Percentiles rank a stretch among this genome's conserved stretches.
Conservation (phyloP, 805 yeast species). For the Schizosaccharomyces japonicus region DNA sequence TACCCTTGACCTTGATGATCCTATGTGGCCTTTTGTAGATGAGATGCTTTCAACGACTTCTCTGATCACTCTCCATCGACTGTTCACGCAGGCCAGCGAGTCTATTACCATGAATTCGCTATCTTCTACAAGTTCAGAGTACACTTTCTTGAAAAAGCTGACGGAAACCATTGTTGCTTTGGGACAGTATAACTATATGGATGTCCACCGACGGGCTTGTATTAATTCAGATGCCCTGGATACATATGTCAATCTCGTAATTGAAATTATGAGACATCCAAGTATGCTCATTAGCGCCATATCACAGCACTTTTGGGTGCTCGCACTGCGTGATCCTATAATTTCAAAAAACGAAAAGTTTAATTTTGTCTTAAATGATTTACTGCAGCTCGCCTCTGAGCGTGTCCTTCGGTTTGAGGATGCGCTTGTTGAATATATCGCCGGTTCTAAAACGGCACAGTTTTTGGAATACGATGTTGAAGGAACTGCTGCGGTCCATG, state of each 20-base stretch:
- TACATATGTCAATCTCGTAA: constrained; percentile 47
- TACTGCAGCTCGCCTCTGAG: constrained; percentile 54
- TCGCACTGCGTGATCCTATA: constrained; percentile 61
- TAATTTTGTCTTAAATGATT: constrained; percentile 32
- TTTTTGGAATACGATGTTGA: constrained; percentile 74
- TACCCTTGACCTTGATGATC: constrained; percentile 37
- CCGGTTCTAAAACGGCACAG: constrained; percentile 13
- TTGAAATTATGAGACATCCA: constrained; percentile 60
- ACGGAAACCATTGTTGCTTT: constrained; percentile 82
- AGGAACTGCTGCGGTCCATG: constrained; percentile 50
- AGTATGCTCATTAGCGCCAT: constrained; percentile 77
- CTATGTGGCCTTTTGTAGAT: constrained; percentile 58
- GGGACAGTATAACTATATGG: constrained; percentile 43
- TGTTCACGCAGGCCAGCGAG: constrained; percentile 26
- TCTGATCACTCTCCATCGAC: constrained; percentile 39
- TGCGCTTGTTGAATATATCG: neutral
- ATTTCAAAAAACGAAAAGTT: constrained; percentile 23
- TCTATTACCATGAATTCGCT: constrained; percentile 37
- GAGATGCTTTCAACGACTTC: constrained; percentile 53
- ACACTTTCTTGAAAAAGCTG: constrained; percentile 64
- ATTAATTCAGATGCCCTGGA: constrained; percentile 34
- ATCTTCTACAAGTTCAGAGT: constrained; percentile 37
- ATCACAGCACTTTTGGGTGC: constrained; percentile 84
- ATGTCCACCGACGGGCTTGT: constrained; percentile 16
- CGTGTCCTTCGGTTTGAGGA: constrained; percentile 52